Base-by-base conservation (phyloP, 2,329 filamentous ascomycete species). In the Allantophomopsis cytisporea region DNA sequence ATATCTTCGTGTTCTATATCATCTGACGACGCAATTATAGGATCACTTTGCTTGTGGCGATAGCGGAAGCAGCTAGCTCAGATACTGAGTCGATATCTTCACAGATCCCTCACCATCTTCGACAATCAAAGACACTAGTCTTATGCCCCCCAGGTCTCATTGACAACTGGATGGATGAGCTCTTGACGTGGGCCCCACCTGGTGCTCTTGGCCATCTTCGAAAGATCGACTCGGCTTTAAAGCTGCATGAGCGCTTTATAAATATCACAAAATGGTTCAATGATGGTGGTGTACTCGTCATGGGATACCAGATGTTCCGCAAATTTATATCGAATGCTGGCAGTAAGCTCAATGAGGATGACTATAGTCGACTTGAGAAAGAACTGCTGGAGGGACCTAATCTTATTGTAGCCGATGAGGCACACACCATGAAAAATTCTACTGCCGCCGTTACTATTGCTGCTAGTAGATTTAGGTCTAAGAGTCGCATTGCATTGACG, bases 341-440 rank as follows among this genome's bases (percentile, higher is more conserved):
- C 39, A 53, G 49, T 7, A 51, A 44, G 39, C 45, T 62, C 2
- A 58, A 59, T 7, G 32, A 44, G 5, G 50, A 54, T n/a, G 49
- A 57, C 3, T 57, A 70, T 30, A 52, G 59, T 3, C 59, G 47
- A n/a, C 47, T 67, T 8, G 54, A 54, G 23, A 52, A 64, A 8
- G 60, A 72, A 21, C 58, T 94, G 6, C 57, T 76, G 1, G 50
- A 78, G 4, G 63, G 66, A 0, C 75, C 87, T 0, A 82, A 71
- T 43, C 71, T 94, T 35, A 77, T 94, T 16, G 61, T 95, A 38
- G 83, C 81, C 1, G 88, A 95, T 52, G 88, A 95, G 58, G 87
- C 86, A 0, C 88, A 95, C 53, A 63, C 59, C 16, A 60, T 94
- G 54, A 94, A 91, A 58, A 87, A 85, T 45, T 58, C 63, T 0